phyloP scores from a whole-genome alignment of 108 stramenopile genomes.

The Nitzschia putrida region DNA sequence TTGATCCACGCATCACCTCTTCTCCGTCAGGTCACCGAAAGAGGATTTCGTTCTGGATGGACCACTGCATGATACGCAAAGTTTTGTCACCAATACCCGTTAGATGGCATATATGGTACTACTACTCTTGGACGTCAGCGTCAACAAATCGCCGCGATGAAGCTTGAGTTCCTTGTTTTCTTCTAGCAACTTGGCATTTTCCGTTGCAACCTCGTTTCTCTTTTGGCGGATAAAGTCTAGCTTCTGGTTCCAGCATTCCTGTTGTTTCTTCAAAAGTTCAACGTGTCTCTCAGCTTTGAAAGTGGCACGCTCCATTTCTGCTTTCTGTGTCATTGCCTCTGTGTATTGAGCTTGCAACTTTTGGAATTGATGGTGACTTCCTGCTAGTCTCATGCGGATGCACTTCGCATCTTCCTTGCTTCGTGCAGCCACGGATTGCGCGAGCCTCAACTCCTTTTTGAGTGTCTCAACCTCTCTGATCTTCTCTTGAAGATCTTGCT shows the following conservation, averaged over 20 bases:
- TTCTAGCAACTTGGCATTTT: slow-evolving; percentile 7
- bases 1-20: too few species aligned
- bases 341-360: slow-evolving; percentile 1
- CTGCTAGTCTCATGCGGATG: neutral
- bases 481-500: neutral
- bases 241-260: neutral
- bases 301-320: neutral
- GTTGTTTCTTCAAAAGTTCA: slow-evolving; percentile 4
- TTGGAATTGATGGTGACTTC: neutral
- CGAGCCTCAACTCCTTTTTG: neutral
- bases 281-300: slow-evolving; percentile 6
- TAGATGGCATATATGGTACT: neutral
- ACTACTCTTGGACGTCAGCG: neutral
- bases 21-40: too few species aligned
- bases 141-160: slow-evolving; percentile 9
- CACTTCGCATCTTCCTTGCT: slow-evolving; percentile 14
- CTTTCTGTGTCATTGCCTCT: slow-evolving; percentile 1
- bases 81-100: neutral
- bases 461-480: neutral
- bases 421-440: neutral
- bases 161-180: slow-evolving; percentile 17
- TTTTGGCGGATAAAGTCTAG: neutral
- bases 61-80: too few species aligned
- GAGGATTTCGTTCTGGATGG: too few species aligned
- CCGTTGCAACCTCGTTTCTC: neutral